These are phyloP conservation scores for Cryphonectria radicalis DNA, from an alignment of 2,329 filamentous ascomycete genomes.

Conservation along the genomic window DNA sequence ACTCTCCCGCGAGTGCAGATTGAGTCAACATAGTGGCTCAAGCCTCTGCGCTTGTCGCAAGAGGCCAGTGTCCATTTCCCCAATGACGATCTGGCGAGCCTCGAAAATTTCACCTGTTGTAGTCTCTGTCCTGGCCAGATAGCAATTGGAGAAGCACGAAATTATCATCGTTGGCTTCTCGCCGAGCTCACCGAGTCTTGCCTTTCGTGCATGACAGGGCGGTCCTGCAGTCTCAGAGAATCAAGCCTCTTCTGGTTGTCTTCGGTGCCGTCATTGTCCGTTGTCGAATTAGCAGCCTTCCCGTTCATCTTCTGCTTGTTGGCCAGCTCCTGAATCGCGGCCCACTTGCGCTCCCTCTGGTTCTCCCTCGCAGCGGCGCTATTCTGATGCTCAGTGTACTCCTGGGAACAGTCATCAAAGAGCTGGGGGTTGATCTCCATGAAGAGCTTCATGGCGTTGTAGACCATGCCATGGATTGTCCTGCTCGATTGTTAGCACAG, in stretches of 20 bases:
- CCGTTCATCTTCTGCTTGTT: constrained; percentile 63
- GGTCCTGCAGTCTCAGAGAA: constrained; percentile 86
- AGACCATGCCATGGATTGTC: constrained; percentile 99
- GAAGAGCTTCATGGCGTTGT: constrained; percentile 99
- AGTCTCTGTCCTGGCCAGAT: constrained; percentile 1
- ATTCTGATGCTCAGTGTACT: constrained; percentile 96
- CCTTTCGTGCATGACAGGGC: constrained; percentile 59
- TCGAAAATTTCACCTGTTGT: not conserved
- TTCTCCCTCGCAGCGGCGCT: constrained; percentile 84
- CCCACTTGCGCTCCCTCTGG: constrained; percentile 85
- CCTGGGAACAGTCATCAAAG: constrained; percentile 97
- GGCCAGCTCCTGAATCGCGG: constrained; percentile 79
- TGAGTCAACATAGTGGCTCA: constrained; percentile 1
- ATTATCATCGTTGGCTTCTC: constrained; percentile 56
- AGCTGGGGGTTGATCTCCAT: constrained; percentile 99
- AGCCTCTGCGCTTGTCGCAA: not conserved
- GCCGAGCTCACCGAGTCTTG: constrained; percentile 62
- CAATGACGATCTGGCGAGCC: not conserved
- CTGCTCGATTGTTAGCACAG: constrained; percentile 49
- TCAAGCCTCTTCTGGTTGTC: constrained; percentile 88
- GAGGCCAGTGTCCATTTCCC: not conserved
- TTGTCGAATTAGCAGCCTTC: constrained; percentile 50
- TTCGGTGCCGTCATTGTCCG: constrained; percentile 81
- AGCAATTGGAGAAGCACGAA: constrained; percentile 19
- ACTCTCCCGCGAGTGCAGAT: not conserved